These are phyloP conservation scores for Phytophthora syringae DNA, from an alignment of 352 stramenopile species.

Conservation along the genomic window DNA sequence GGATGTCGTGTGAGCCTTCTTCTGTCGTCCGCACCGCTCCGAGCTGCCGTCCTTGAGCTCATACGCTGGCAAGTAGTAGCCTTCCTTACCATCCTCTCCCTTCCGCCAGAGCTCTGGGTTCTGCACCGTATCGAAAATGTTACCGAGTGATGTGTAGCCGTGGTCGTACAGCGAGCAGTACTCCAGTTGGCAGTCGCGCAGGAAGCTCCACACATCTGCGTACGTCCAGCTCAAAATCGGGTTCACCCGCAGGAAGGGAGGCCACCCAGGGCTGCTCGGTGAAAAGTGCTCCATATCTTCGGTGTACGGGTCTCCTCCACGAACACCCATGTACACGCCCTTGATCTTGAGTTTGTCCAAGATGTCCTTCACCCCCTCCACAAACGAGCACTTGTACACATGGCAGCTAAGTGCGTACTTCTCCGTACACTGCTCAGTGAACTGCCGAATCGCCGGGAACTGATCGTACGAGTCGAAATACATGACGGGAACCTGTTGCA, in stretches of 20 bases:
- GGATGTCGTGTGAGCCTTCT: constrained; percentile 73
- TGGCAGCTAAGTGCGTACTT: constrained; percentile 70
- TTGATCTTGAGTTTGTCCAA: constrained; percentile 89
- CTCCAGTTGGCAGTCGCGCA: constrained; percentile 86
- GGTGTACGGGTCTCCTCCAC: constrained; percentile 93
- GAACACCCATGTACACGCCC: constrained; percentile 91
- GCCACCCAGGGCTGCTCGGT: constrained; percentile 91
- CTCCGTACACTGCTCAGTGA: constrained; percentile 79
- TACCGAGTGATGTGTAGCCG: constrained; percentile 94
- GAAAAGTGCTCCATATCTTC: constrained; percentile 87
- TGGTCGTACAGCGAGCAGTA: constrained; percentile 93
- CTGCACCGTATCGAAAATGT: constrained; percentile 94
- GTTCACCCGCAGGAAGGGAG: constrained; percentile 98
- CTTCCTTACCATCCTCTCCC: constrained; percentile 54
- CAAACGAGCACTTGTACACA: constrained; percentile 91
- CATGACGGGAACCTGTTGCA: constrained; percentile 86
- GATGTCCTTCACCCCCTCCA: constrained; percentile 92
- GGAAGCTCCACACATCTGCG: constrained; percentile 94
- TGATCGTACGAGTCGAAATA: constrained; percentile 97
- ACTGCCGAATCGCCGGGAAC: constrained; percentile 93
- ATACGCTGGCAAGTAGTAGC: constrained; percentile 78
- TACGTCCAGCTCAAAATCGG: constrained; percentile 98
- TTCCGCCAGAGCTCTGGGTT: constrained; percentile 92
- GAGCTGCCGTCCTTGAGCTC: constrained; percentile 69
- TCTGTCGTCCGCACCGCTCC: constrained; percentile 81